Evolutionary conservation across 140 eudicot genomes (phyloP).

Genomic region (Senecio squalidus): DNA sequence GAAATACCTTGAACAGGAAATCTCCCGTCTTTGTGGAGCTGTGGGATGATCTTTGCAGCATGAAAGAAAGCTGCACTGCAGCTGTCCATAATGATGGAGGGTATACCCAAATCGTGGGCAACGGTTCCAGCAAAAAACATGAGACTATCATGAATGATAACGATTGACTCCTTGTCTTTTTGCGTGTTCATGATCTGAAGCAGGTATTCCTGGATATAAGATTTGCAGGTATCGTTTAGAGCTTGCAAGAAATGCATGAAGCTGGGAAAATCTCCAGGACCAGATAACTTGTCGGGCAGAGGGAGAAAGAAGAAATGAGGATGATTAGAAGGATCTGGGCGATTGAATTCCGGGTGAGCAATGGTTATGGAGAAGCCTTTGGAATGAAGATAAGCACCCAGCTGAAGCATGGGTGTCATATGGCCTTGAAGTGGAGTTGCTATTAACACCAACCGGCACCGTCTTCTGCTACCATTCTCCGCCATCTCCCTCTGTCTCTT

Average conservation of each 20-base stretch:
- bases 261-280: not conserved
- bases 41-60: conserved; percentile 21
- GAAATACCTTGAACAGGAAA: conserved; percentile 40
- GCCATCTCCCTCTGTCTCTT: conserved; percentile 6
- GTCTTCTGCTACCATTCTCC: conserved; percentile 1
- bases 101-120: conserved; percentile 29
- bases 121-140: conserved; percentile 34
- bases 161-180: conserved; percentile 13
- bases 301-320: conserved; percentile 24
- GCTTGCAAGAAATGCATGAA: conserved; percentile 5
- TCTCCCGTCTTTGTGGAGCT: conserved; percentile 25
- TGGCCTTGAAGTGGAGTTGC: conserved; percentile 44
- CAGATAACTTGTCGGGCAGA: conserved; percentile 16
- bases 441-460: conserved; percentile 25
- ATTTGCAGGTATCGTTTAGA: conserved; percentile 30
- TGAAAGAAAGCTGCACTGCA: conserved; percentile 27
- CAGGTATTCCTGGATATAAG: conserved; percentile 15
- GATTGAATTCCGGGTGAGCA: conserved; percentile 33
- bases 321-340: conserved; percentile 29
- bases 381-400: conserved; percentile 35
- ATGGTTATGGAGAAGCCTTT: conserved; percentile 37
- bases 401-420: conserved; percentile 43
- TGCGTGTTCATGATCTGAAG: not conserved
- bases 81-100: conserved; percentile 29
- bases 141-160: conserved; percentile 35